Percentiles rank a stretch among this genome's conserved stretches.
phyloP scores from a whole-genome alignment of 2,329 filamentous ascomycete species.

The Phaeomoniella chlamydospora region DNA sequence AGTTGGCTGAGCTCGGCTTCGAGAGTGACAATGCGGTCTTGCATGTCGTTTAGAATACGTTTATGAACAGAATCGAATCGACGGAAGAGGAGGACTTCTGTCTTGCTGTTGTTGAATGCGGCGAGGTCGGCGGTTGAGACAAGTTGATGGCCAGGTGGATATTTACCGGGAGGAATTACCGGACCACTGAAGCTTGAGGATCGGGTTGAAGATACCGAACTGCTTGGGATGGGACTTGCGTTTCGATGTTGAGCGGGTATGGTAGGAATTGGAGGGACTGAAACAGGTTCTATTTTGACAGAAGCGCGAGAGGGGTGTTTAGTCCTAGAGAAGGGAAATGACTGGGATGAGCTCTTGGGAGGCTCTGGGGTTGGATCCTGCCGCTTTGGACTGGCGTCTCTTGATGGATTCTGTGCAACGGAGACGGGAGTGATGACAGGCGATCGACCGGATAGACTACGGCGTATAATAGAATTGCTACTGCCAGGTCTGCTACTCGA shows the following conservation, averaged over 20 bases:
- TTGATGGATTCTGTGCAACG: background rate
- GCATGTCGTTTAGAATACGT: background rate
- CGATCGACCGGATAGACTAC: background rate
- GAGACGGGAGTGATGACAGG: background rate
- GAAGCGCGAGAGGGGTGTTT: background rate
- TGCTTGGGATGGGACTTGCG: background rate
- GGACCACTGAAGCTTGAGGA: background rate
- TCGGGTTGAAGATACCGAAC: background rate
- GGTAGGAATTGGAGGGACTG: background rate
- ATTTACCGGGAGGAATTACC: background rate
- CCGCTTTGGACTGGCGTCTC: background rate
- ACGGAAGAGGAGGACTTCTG: background rate
- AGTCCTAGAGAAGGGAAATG: too few species aligned
- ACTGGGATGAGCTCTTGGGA: too few species aligned
- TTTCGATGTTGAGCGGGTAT: background rate
- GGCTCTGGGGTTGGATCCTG: background rate
- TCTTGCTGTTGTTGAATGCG: background rate
- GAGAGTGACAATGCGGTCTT: background rate
- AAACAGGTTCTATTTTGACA: background rate
- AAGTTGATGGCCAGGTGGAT: background rate
- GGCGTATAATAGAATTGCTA: background rate
- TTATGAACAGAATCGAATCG: background rate
- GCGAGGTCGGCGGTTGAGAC: background rate
- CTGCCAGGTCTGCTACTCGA: background rate
- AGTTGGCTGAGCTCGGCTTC: background rate